These are phyloP conservation scores for Rhizoclosmatium sp. DNA, from an alignment of 192 early-diverging fungal species.

Conservation along the genomic window DNA sequence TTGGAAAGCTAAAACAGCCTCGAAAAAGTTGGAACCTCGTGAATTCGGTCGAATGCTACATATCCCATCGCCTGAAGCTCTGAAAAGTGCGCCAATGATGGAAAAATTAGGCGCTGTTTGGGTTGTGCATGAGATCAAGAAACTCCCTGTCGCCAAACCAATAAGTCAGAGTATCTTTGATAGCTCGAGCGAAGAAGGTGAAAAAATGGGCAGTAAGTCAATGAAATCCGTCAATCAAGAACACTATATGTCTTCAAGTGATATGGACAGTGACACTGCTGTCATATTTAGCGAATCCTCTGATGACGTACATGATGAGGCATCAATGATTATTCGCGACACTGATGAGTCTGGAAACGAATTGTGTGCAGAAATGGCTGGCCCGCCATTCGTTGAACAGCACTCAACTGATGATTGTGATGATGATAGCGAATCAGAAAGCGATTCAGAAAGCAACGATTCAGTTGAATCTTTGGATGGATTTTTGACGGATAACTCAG, in stretches of 20 bases:
- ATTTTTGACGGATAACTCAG: slow-evolving; percentile 8
- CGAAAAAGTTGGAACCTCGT: background rate
- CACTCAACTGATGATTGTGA: background rate
- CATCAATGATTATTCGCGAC: background rate
- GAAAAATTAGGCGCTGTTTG: background rate
- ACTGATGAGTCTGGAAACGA: background rate
- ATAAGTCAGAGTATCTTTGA: background rate
- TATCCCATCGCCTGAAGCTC: background rate
- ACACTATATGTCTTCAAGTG: background rate
- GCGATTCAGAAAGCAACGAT: background rate
- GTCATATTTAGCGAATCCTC: background rate
- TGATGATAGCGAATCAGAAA: background rate
- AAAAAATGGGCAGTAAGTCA: too few relatives aligned
- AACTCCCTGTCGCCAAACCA: background rate
- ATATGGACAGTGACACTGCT: background rate
- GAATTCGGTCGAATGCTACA: slow-evolving; percentile 20
- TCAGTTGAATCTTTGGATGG: background rate
- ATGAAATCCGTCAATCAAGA: too few relatives aligned
- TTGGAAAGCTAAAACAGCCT: slow-evolving; percentile 26
- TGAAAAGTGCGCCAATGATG: slow-evolving; percentile 13
- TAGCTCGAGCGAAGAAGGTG: background rate
- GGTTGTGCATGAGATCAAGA: slow-evolving; percentile 8
- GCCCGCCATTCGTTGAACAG: slow-evolving; percentile 1
- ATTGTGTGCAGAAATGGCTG: background rate
- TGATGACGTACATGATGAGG: background rate